Conservation (phyloP, 495 filamentous ascomycete genomes). For the Lepidopterella palustris region DNA sequence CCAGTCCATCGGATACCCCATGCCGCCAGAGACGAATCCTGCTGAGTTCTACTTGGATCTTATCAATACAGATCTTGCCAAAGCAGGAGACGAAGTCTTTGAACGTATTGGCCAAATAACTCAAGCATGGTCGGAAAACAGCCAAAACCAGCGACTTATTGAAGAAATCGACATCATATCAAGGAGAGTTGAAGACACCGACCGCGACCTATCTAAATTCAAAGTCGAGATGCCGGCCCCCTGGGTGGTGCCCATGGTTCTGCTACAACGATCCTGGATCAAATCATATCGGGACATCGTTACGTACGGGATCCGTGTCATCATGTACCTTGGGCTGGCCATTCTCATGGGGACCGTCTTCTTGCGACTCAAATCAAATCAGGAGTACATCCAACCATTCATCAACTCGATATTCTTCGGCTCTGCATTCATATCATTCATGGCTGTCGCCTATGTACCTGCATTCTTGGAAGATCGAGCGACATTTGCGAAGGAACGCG, state of each 20-base stretch:
- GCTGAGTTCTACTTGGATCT: conserved; percentile 71
- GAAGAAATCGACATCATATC: neutral
- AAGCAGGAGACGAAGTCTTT: conserved; percentile 39
- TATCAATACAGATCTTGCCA: conserved; percentile 65
- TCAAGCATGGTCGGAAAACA: conserved; percentile 37
- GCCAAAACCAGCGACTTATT: conserved; percentile 6
- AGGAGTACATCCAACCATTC: conserved; percentile 66
- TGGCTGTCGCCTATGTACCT: conserved; percentile 77
- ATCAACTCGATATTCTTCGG: conserved; percentile 82
- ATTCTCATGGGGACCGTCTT: conserved; percentile 87
- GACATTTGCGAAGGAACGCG: conserved; percentile 67
- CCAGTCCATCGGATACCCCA: conserved; percentile 46
- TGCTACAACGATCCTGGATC: conserved; percentile 67
- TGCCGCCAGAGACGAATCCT: conserved; percentile 65
- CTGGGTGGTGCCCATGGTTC: conserved; percentile 40
- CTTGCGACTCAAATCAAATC: conserved; percentile 57
- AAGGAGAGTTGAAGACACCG: too few species aligned
- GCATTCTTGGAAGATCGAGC: conserved; percentile 71
- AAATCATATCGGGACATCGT: conserved; percentile 77
- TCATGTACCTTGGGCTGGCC: conserved; percentile 76
- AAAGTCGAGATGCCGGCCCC: too few species aligned
- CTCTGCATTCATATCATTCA: conserved; percentile 49
- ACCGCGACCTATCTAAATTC: too few species aligned
- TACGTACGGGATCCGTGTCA: conserved; percentile 71
- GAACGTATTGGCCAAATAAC: conserved; percentile 41